Percentiles rank a stretch among this genome's conserved stretches.
phyloP scores from a whole-genome alignment of 306 rosid genomes.

The Astragalus membranaceus region DNA sequence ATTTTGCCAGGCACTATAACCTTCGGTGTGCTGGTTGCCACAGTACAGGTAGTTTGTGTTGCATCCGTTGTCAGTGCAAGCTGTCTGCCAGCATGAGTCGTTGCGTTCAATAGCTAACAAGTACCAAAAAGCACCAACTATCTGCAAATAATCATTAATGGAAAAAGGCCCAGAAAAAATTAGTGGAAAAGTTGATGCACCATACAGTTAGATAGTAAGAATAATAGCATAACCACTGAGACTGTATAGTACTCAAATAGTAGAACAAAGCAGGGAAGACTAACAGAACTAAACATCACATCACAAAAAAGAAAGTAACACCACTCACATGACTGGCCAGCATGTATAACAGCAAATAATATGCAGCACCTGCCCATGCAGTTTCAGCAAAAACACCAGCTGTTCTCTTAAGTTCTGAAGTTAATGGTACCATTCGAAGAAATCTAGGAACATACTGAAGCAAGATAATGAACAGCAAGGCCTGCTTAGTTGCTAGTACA shows the following conservation, averaged over 20 bases:
- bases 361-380: constrained; percentile 99
- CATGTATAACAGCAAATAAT: constrained; percentile 87
- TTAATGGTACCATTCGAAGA: constrained; percentile 67
- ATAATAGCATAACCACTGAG: constrained; percentile 2
- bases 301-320: constrained; percentile 11
- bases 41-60: constrained; percentile 61
- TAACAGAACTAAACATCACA: background rate
- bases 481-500: constrained; percentile 77
- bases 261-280: constrained; percentile 15
- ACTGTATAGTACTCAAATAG: background rate
- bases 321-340: constrained; percentile 95
- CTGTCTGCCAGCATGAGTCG: constrained; percentile 87
- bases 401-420: constrained; percentile 95
- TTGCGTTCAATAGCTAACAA: constrained; percentile 85
- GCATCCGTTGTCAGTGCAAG: constrained; percentile 32
- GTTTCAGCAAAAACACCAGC: constrained; percentile 97
- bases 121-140: constrained; percentile 97
- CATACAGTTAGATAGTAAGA: background rate
- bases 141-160: constrained; percentile 43
- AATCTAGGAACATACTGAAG: constrained; percentile 88
- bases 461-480: constrained; percentile 79
- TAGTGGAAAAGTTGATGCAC: background rate
- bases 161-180: background rate
- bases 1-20: constrained; percentile 35
- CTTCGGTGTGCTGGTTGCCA: constrained; percentile 34